A percentile compares a stretch with the other conserved stretches of the same genome.
These are phyloP conservation scores for Colletotrichum sp. DNA, from an alignment of 2,329 filamentous ascomycete species.

Conservation along the genomic window DNA sequence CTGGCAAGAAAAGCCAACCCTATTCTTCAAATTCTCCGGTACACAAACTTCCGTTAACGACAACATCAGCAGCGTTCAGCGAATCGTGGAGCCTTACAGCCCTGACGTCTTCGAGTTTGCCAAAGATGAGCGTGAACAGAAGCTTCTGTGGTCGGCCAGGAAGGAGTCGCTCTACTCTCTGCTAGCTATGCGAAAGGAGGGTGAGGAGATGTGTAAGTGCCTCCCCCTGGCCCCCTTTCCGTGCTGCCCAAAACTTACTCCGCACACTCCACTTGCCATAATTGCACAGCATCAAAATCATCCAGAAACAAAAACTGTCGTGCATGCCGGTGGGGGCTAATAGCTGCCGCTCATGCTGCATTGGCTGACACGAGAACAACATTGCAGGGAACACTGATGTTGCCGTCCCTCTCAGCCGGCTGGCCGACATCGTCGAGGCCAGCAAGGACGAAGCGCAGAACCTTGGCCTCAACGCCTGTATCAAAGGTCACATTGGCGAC, in stretches of 20 bases:
- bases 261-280: background rate
- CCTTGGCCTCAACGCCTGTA: conserved; percentile 82
- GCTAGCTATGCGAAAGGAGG: conserved; percentile 65
- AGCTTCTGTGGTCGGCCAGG: conserved; percentile 73
- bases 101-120: conserved; percentile 70
- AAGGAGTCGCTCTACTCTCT: conserved; percentile 78
- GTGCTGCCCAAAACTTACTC: background rate
- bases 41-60: conserved; percentile 65
- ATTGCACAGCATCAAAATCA: background rate
- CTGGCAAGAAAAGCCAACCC: conserved; percentile 72
- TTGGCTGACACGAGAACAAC: background rate
- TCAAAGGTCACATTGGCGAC: conserved; percentile 88
- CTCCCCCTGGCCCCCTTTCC: background rate
- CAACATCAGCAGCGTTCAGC: conserved; percentile 56
- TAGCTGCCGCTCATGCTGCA: background rate
- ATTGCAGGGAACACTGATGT: conserved; percentile 76
- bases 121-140: conserved; percentile 65
- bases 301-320: background rate
- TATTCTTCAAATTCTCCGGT: conserved; percentile 78
- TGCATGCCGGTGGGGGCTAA: background rate
- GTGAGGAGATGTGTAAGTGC: conserved; percentile 62
- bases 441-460: conserved; percentile 90
- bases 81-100: conserved; percentile 52
- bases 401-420: conserved; percentile 76
- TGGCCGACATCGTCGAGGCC: conserved; percentile 78